Evolutionary conservation across 2,329 filamentous ascomycete species (phyloP).

Genomic region (Penicillium sp.): DNA sequence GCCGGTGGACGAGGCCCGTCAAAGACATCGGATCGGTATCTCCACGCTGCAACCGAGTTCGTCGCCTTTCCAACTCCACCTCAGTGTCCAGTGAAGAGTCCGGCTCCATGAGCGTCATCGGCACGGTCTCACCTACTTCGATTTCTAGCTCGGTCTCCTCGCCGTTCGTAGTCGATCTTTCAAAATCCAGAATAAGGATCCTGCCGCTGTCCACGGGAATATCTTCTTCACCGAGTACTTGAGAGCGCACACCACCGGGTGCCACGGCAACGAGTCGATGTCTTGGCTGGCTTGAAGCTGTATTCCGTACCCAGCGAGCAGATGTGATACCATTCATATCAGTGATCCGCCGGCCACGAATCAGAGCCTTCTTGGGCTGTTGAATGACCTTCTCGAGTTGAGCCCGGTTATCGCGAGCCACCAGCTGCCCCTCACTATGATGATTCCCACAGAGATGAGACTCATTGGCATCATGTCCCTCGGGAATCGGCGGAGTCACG

Average conservation of each 20-base stretch:
- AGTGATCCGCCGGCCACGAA: constrained; percentile 67
- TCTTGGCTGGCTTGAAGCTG: constrained; percentile 45
- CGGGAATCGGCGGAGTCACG: constrained; percentile 48
- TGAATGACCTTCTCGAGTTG: constrained; percentile 42
- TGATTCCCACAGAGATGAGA: constrained; percentile 23
- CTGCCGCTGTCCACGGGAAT: constrained; percentile 79
- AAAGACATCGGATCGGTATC: constrained; percentile 49
- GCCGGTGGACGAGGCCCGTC: constrained; percentile 32
- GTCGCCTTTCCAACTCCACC: constrained; percentile 75
- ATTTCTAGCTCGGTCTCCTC: constrained; percentile 64
- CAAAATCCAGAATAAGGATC: constrained; percentile 73
- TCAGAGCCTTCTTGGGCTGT: constrained; percentile 66
- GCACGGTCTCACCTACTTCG: constrained; percentile 71
- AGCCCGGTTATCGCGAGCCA: constrained; percentile 29
- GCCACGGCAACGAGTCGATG: constrained; percentile 69
- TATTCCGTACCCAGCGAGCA: constrained; percentile 71
- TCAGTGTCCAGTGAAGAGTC: constrained; percentile 74
- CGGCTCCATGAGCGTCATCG: constrained; percentile 73
- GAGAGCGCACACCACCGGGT: constrained; percentile 65
- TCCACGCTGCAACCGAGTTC: constrained; percentile 68
- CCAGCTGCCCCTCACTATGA: constrained; percentile 19
- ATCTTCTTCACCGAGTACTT: constrained; percentile 69
- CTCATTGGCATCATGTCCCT: constrained; percentile 13
- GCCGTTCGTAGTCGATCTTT: constrained; percentile 63
- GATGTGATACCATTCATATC: constrained; percentile 68